These are phyloP conservation scores for Luzula sylvatica DNA, from an alignment of 176 grass and related monocot species.

Conservation along the genomic window DNA sequence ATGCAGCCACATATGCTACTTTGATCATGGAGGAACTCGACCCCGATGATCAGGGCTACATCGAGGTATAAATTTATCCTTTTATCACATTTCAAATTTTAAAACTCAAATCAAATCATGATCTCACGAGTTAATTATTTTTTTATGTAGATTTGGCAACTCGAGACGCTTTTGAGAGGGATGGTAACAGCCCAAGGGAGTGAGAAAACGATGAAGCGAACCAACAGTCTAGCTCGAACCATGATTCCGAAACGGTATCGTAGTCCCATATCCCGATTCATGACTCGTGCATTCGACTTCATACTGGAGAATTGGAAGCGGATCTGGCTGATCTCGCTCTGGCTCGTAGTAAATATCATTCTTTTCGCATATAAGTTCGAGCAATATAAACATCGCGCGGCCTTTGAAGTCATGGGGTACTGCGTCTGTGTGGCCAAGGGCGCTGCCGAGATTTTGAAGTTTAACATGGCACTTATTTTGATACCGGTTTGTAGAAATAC, in stretches of 20 bases:
- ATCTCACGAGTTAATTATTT: background rate
- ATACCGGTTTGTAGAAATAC: constrained; percentile 90
- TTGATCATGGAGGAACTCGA: constrained; percentile 98
- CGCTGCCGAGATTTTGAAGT: constrained; percentile 81
- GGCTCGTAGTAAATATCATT: constrained; percentile 42
- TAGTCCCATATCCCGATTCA: constrained; percentile 41
- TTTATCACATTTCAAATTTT: background rate
- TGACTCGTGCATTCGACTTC: constrained; percentile 63
- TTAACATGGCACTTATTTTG: constrained; percentile 98
- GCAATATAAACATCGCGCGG: constrained; percentile 51
- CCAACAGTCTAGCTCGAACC: constrained; percentile 67
- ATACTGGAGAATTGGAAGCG: constrained; percentile 90
- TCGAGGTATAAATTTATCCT: constrained; percentile 45
- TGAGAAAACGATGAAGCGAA: constrained; percentile 49
- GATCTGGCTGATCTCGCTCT: constrained; percentile 72
- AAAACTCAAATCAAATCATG: background rate
- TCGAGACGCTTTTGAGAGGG: constrained; percentile 74
- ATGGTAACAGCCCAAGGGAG: constrained; percentile 69
- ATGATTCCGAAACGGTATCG: constrained; percentile 73
- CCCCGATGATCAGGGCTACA: constrained; percentile 69
- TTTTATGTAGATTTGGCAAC: constrained; percentile 67
- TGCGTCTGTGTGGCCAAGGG: constrained; percentile 94
- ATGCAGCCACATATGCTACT: constrained; percentile 75
- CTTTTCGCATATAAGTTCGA: constrained; percentile 81
- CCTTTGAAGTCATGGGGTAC: constrained; percentile 92